These are phyloP conservation scores for Arabis hirsuta DNA, from an alignment of 345 rosid species.

Conservation along the genomic window DNA sequence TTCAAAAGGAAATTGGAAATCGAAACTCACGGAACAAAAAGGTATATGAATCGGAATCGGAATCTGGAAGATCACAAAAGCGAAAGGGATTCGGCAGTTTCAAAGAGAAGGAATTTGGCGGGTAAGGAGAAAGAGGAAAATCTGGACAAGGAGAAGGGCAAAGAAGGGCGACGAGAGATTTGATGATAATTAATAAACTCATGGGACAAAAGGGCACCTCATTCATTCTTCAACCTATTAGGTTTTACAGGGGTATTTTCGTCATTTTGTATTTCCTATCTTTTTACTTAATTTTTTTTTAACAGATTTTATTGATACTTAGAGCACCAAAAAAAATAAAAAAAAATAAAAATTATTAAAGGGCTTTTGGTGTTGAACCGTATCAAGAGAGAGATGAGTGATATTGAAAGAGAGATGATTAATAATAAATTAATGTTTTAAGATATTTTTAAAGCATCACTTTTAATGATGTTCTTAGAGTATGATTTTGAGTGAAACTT, in stretches of 20 bases:
- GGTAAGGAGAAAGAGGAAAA: constrained; percentile 37
- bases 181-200: background rate
- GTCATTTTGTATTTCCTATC: background rate
- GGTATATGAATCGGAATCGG: background rate
- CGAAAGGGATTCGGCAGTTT: constrained; percentile 1
- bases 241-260: constrained; percentile 15
- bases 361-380: too few relatives aligned
- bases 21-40: constrained; percentile 26
- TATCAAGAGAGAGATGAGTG: too few relatives aligned
- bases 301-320: too few relatives aligned
- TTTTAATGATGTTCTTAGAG: too few relatives aligned
- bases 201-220: constrained; percentile 23
- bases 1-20: background rate
- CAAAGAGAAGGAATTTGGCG: constrained; percentile 42
- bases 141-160: constrained; percentile 40
- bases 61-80: background rate
- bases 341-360: too few relatives aligned
- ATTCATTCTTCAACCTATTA: background rate
- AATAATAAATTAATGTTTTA: too few relatives aligned
- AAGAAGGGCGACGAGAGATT: constrained; percentile 31
- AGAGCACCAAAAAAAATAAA: too few relatives aligned
- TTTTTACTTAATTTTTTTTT: background rate
- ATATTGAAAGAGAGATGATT: too few relatives aligned
- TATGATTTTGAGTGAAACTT: too few relatives aligned
- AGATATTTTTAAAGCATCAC: too few relatives aligned